Percentiles rank a stretch among this genome's conserved stretches.
Conservation (phyloP, 352 stramenopile species). For the Phytophthora parvispora region DNA sequence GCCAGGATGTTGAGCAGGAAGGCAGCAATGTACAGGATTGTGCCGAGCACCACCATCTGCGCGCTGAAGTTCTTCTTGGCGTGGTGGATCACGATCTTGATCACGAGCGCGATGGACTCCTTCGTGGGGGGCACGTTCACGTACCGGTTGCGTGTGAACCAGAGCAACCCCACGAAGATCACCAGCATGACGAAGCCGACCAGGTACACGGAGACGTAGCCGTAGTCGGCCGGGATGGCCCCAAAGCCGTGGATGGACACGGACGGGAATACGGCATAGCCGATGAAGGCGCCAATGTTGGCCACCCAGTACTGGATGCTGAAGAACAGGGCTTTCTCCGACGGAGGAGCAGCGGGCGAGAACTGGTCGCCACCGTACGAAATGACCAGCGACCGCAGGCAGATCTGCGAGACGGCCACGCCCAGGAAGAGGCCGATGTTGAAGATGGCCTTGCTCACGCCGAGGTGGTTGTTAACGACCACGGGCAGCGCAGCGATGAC, state of each 20-base stretch:
- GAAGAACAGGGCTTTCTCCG: slow-evolving; percentile 3
- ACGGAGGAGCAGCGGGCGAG: background rate
- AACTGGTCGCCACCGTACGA: slow-evolving; percentile 4
- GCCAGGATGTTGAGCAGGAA: slow-evolving; percentile 7
- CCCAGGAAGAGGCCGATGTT: slow-evolving; percentile 1
- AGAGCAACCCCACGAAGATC: background rate
- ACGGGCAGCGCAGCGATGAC: background rate
- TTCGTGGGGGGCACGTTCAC: slow-evolving; percentile 1
- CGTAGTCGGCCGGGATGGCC: background rate
- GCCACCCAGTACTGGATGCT: slow-evolving; percentile 4
- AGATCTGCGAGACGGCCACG: slow-evolving; percentile 1
- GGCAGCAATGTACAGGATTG: background rate
- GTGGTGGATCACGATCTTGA: slow-evolving; percentile 1
- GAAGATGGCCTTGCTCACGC: slow-evolving; percentile 4
- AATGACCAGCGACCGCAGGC: background rate
- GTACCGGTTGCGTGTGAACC: background rate
- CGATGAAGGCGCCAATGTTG: slow-evolving; percentile 4
- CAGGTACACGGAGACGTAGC: background rate
- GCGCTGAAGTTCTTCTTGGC: slow-evolving; percentile 6
- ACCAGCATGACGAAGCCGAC: slow-evolving; percentile 1
- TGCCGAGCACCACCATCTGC: slow-evolving; percentile 1
- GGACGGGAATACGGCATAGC: slow-evolving; percentile 1
- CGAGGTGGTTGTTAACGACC: background rate
- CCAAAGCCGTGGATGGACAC: slow-evolving; percentile 2
- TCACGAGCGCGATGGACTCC: slow-evolving; percentile 1